Base-by-base conservation (phyloP, 2,329 filamentous ascomycete genomes). In the Colletotrichum simmondsii region DNA sequence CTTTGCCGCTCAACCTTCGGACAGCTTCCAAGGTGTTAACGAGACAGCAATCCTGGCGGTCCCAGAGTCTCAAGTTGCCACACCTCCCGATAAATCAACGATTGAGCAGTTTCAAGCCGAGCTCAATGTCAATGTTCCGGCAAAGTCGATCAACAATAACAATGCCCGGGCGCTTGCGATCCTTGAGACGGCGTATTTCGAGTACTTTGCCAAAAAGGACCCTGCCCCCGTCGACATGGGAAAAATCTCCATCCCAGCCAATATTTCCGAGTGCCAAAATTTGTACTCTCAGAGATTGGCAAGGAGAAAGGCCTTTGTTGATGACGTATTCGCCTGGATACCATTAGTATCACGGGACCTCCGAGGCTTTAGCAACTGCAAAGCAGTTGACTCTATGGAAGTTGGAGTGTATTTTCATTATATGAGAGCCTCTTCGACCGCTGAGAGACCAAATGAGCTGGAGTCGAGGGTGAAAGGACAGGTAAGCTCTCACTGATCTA, bases 351-450 rank as follows among this genome's bases (percentile, higher is more conserved):
- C 71, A 7, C 58, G 68, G 14, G 62, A 73, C 6, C 68, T 72
- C 3, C 28, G 67, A 0, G 68, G 62, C 4, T 72, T 71, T n/a
- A 46, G 37, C 1, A 64, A 63, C 7, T 73, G 71, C 61, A 71
- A 54, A 46, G 61, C 68, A 4, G 54, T 73, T 1, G 46, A 62
- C 5, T 46, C 71, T 2, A 49, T 73, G 24, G 68, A 73, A 5
- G 57, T 72, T 16, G 71, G 53, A 2, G 53, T 72, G 2, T 71
- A 73, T 46, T 73, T 73, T n/a, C 71, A 73, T 22, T 73, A 73
- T 37, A 71, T 73, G 71, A 73, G 54, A 35, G 52, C 68, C 1
- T 60, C 63, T 6, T 5, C 42, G 4, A 63, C 57, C 0, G 61
- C 71, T 2, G 37, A 52, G 4, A 49, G 52, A 4, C 68, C 71